Evolutionary conservation across 805 yeast species (phyloP).

Genomic region (Saccharomycopsis amapae): DNA sequence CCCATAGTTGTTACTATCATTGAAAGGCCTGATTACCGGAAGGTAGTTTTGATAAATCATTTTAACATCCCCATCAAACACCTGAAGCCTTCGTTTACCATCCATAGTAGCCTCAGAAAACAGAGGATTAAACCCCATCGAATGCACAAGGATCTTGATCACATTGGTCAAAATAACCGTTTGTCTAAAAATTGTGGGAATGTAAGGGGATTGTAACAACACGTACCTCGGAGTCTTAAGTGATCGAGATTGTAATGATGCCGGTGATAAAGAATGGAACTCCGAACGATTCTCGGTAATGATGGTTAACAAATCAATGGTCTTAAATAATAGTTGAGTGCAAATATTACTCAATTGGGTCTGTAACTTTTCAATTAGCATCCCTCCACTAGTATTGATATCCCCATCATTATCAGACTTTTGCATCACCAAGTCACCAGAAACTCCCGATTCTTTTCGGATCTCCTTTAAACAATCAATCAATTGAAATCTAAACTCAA

Average conservation of each 20-base stretch:
- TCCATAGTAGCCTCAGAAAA: conserved; percentile 25
- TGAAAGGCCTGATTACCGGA: conserved; percentile 28
- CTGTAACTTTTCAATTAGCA: conserved; percentile 8
- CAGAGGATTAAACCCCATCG: conserved; percentile 26
- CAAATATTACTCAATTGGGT: conserved; percentile 2
- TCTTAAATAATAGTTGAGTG: conserved; percentile 4
- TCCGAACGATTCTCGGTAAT: conserved; percentile 12
- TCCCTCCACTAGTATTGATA: background rate
- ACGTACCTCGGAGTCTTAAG: background rate
- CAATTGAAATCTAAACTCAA: conserved; percentile 31
- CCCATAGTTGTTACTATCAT: conserved; percentile 20
- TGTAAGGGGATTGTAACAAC: conserved; percentile 24
- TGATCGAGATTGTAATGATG: conserved; percentile 23
- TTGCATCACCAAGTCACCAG: background rate
- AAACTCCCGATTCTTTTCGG: conserved; percentile 23
- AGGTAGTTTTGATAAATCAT: conserved; percentile 26
- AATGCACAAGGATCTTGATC: conserved; percentile 27
- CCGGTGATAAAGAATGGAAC: conserved; percentile 1
- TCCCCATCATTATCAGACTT: no score
- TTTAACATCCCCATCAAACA: conserved; percentile 2
- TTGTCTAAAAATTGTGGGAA: conserved; percentile 28
- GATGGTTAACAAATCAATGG: conserved; percentile 22
- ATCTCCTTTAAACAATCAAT: conserved; percentile 25
- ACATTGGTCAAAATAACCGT: conserved; percentile 25
- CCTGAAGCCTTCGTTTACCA: conserved; percentile 20